These are phyloP conservation scores for Amylocystis lapponica DNA, from an alignment of 768 basidiomycete species.

Conservation along the genomic window DNA sequence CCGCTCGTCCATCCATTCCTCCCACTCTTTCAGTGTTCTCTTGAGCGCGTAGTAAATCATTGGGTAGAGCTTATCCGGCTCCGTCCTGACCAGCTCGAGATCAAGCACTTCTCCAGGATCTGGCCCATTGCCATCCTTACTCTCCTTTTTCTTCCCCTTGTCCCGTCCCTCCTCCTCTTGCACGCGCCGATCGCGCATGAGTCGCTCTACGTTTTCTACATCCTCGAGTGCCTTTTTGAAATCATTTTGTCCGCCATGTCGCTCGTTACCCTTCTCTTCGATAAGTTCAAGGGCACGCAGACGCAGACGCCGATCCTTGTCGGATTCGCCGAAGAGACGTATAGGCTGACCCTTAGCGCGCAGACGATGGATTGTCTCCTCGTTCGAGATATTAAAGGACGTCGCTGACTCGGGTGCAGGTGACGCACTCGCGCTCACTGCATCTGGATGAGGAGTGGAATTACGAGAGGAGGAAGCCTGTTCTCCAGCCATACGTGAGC, in stretches of 20 bases:
- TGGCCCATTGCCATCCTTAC: slow-evolving; percentile 35
- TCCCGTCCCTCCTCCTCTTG: slow-evolving; percentile 29
- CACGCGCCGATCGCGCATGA: slow-evolving; percentile 48
- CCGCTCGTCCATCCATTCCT: slow-evolving; percentile 87
- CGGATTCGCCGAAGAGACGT: slow-evolving; percentile 89
- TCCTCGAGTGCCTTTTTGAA: slow-evolving; percentile 89
- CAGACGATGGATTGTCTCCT: slow-evolving; percentile 85
- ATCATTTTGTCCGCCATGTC: slow-evolving; percentile 87
- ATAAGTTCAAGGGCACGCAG: slow-evolving; percentile 92
- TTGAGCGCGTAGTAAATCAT: slow-evolving; percentile 96
- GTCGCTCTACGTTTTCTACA: slow-evolving; percentile 73
- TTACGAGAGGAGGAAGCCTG: slow-evolving; percentile 16
- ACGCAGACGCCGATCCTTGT: slow-evolving; percentile 87
- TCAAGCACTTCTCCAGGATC: slow-evolving; percentile 61
- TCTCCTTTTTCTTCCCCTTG: slow-evolving; percentile 60
- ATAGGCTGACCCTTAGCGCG: slow-evolving; percentile 92
- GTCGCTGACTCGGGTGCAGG: slow-evolving; percentile 37
- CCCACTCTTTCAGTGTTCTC: slow-evolving; percentile 93
- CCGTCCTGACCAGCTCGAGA: slow-evolving; percentile 74
- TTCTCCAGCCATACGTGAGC: slow-evolving; percentile 17
- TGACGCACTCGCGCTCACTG: slow-evolving; percentile 24
- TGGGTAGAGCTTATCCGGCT: slow-evolving; percentile 94
- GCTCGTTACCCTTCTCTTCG: slow-evolving; percentile 81
- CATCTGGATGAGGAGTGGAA: slow-evolving; percentile 17
- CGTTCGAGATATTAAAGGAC: slow-evolving; percentile 94